phyloP scores from a whole-genome alignment of 2,329 filamentous ascomycete species.

The Colletotrichum horii region DNA sequence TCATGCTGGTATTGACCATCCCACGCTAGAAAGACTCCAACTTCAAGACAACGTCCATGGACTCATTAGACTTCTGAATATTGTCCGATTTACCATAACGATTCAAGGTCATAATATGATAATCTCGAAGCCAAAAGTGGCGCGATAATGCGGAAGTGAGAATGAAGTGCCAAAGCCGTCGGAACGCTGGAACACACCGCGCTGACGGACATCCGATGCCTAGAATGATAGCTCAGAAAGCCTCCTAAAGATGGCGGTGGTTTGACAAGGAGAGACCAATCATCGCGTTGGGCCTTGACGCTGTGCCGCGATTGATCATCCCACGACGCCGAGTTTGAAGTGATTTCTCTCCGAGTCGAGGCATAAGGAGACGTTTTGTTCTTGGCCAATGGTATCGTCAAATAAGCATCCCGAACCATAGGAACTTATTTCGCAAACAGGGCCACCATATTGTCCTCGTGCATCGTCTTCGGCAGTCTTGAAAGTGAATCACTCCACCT shows the following conservation, averaged over 20 bases:
- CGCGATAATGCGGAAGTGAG: background rate
- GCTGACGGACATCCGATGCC: background rate
- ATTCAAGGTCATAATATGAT: background rate
- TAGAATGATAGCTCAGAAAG: background rate
- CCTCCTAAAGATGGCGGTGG: background rate
- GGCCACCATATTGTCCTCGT: background rate
- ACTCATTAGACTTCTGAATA: background rate
- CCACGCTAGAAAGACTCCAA: background rate
- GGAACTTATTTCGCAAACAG: background rate
- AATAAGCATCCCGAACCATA: fast-evolving
- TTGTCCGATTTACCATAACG: background rate
- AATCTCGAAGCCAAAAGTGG: background rate
- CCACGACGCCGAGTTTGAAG: background rate
- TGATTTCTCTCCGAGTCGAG: background rate
- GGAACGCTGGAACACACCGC: background rate
- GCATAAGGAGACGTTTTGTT: background rate
- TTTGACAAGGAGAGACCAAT: background rate
- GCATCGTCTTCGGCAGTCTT: background rate
- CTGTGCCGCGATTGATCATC: background rate
- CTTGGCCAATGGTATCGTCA: background rate
- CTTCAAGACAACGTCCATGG: background rate
- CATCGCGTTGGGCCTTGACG: background rate
- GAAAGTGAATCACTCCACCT: background rate
- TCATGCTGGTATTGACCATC: background rate
- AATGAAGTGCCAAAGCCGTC: background rate